Evolutionary conservation across 164 flowering plant species (phyloP), one percentile per base, ranked within the genome.

Genomic region (Vitis labrusca): DNA sequence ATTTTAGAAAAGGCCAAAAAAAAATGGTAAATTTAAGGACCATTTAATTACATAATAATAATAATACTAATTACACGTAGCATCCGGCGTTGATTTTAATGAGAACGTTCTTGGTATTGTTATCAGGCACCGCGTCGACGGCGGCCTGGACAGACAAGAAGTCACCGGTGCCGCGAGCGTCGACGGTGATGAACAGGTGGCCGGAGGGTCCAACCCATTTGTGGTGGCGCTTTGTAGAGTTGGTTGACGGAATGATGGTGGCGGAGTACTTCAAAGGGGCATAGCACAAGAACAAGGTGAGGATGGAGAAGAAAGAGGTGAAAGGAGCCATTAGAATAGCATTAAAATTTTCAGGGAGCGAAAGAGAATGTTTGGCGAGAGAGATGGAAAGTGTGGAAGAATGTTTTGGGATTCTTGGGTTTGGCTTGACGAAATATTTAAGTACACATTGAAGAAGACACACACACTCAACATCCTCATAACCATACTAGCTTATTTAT

Each of bases 121-220:
- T 82, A 30, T 75, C 81, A 0, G 87, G 85, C 50, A 93, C 84
- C 1, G 97, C 73, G 56, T 93, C 84, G 5, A 93, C 84, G 13
- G 98, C 98, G 1, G 80, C 91, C 73, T 91, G 98, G 56, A 93
- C 95, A 2, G 95, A 82, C 37, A 59, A 73, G 82, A 78, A 93
- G 52, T 90, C 86, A 1, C 86, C 98, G 27, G 32, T 32, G 5
- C 97, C 98, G 32, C 76, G 68, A 8, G 80, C 66, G 58, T 84
- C 89, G 37, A 90, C 95, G 9, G 86, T 82, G 72, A 93, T 85
- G 17, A 65, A 16, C 14, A 82, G 94, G 82, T 73, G 69, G 54
- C 91, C 93, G 50, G 73, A 50, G 19, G 97, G 95, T 50, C 88
- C 87, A 8, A 84, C 76, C 95, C 97, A 89, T 11, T 74, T 77